phyloP scores from a whole-genome alignment of 169 alveolate genomes.

The Neospora caninum region DNA sequence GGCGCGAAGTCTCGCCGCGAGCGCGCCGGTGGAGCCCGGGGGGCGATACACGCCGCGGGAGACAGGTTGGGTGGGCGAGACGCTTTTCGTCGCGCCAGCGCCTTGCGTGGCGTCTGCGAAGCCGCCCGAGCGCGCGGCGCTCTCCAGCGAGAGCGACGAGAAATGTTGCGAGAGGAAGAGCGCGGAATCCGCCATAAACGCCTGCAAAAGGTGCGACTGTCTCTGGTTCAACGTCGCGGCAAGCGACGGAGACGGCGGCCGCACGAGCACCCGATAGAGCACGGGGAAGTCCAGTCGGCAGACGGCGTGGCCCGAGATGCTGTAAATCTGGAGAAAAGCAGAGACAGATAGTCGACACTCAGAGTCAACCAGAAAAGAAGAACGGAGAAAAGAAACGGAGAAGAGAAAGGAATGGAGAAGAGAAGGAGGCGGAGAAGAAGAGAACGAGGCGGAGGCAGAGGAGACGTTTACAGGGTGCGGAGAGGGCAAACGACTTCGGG shows the following conservation, averaged over 20 bases:
- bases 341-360: not conserved
- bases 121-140: not conserved
- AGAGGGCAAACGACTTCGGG: not conserved
- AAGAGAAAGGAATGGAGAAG: not conserved
- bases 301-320: not conserved
- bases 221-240: not conserved
- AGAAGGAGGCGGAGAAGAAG: not conserved
- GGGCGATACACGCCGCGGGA: conserved; percentile 15
- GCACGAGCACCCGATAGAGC: not conserved
- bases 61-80: not conserved
- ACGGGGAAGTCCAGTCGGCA: conserved; percentile 1
- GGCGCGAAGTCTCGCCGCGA: conserved; percentile 8
- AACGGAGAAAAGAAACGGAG: not conserved
- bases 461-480: not conserved
- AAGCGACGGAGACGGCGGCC: conserved; percentile 13
- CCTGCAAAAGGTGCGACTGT: conserved; percentile 1
- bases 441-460: not conserved
- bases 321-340: not conserved
- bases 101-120: not conserved
- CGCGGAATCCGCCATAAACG: not conserved
- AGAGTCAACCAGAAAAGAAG: not conserved
- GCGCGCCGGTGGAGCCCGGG: conserved; percentile 20
- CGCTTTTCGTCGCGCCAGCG: not conserved
- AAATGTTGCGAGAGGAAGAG: not conserved
- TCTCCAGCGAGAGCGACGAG: not conserved